These are phyloP conservation scores for Hirschfeldia incana DNA, from an alignment of 345 rosid species.

Conservation along the genomic window DNA sequence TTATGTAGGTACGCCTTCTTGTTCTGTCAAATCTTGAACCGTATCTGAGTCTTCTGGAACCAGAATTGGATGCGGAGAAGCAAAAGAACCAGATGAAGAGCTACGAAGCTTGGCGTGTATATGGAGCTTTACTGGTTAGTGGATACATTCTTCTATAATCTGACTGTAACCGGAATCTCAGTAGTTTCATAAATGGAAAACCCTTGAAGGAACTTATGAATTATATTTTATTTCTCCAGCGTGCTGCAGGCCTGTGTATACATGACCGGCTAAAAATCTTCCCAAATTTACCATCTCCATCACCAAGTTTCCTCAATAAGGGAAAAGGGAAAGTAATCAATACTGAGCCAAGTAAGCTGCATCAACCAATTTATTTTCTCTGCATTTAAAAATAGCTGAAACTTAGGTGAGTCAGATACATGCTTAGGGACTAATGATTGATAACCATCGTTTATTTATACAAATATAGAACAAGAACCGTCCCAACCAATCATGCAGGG, in stretches of 20 bases:
- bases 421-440: background rate
- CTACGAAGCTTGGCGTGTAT: constrained; percentile 92
- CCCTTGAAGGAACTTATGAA: background rate
- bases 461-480: background rate
- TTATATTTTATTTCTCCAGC: constrained; percentile 45
- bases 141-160: background rate
- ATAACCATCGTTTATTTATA: background rate
- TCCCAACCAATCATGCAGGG: background rate
- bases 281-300: constrained; percentile 61
- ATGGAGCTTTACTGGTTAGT: constrained; percentile 82
- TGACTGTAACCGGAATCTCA: background rate
- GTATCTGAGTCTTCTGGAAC: constrained; percentile 81
- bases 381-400: background rate
- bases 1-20: constrained; percentile 70
- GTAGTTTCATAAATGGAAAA: constrained; percentile 12
- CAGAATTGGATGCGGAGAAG: constrained; percentile 79
- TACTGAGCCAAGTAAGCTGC: constrained; percentile 49
- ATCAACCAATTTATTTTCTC: background rate
- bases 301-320: constrained; percentile 46
- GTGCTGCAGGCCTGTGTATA: constrained; percentile 70
- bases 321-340: constrained; percentile 49
- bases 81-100: constrained; percentile 88
- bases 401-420: constrained; percentile 3
- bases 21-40: constrained; percentile 78
- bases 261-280: constrained; percentile 73